Base-by-base conservation (phyloP, 202 grass and related monocot genomes). In the Carex arenaria region DNA sequence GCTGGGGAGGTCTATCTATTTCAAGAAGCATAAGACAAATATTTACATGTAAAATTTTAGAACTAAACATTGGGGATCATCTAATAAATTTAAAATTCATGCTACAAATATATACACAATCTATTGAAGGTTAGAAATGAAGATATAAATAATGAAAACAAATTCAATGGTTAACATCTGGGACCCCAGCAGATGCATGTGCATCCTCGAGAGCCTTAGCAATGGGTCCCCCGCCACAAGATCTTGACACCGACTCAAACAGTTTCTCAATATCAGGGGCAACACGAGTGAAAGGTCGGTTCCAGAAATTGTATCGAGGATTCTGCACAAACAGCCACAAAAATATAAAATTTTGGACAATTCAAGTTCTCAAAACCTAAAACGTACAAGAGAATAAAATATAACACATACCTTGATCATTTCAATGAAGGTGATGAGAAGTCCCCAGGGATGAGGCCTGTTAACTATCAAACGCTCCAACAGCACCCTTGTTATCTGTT, bases 401-500 rank as follows among this genome's bases (percentile, higher is more conserved):
- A 28, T 18, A 56, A 32, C 18, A 62, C 2, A 18, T 88, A 95
- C 95, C 91, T 95, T 98, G 86, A 98, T 98, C 40, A 98, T 88
- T 67, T 98, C 95, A 84, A 98, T 94, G 64, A 95, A 98, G 57
- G 95, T 98, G 80, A 93, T 93, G 3, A 95, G 95, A 61, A 95
- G 86, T 17, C 95, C 95, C 95, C 95, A 95, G 0, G 93, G 95
- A 95, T 98, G 95, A 67, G 95, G 95, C 30, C 90, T 89, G 81
- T 95, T 98, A 69, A 98, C 93, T 83, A 98, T 95, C 81, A 95
- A 78, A 56, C 89, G 93, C 85, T 98, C 92, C 51, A 98, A 86
- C 79, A 98, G 86, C 78, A 95, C 95, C 64, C 93, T 90, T 13
- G 95, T 98, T 88, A 98, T 98, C 85, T 98, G 95, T 89, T 98